phyloP scores from a whole-genome alignment of 78 protist species.

The Dictyostelium discoideum region DNA sequence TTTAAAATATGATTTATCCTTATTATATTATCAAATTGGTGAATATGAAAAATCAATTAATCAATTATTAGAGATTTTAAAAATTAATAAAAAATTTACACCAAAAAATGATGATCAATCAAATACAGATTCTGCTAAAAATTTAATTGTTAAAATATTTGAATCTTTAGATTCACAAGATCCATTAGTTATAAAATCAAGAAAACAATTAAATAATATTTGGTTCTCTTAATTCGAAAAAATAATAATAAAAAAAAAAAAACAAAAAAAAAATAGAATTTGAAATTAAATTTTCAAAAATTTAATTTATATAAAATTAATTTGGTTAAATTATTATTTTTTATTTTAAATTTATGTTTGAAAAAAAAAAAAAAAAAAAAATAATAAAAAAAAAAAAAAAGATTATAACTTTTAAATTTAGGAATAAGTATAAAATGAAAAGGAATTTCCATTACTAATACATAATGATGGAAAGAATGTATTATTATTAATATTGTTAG shows the following conservation, averaged over 20 bases:
- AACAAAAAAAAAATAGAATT: too few species aligned
- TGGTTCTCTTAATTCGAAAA: neutral
- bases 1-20: neutral
- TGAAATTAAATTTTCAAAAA: too few species aligned
- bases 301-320: too few species aligned
- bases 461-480: conserved; percentile 3
- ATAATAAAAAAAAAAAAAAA: too few species aligned
- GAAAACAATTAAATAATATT: neutral
- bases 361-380: too few species aligned
- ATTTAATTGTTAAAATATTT: neutral
- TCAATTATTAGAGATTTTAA: neutral
- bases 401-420: neutral
- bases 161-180: conserved; percentile 11
- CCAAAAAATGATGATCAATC: neutral
- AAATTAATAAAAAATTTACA: neutral
- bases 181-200: conserved; percentile 20
- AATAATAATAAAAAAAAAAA: neutral
- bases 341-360: too few species aligned
- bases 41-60: conserved; percentile 6
- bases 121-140: neutral
- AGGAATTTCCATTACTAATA: neutral
- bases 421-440: neutral
- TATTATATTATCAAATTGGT: neutral
- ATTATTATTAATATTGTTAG: neutral
- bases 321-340: too few species aligned